Percentiles rank a stretch among this genome's conserved stretches.
These are phyloP conservation scores for Fereydounia khargensis DNA, from an alignment of 1,284 basidiomycete genomes.

Conservation along the genomic window DNA sequence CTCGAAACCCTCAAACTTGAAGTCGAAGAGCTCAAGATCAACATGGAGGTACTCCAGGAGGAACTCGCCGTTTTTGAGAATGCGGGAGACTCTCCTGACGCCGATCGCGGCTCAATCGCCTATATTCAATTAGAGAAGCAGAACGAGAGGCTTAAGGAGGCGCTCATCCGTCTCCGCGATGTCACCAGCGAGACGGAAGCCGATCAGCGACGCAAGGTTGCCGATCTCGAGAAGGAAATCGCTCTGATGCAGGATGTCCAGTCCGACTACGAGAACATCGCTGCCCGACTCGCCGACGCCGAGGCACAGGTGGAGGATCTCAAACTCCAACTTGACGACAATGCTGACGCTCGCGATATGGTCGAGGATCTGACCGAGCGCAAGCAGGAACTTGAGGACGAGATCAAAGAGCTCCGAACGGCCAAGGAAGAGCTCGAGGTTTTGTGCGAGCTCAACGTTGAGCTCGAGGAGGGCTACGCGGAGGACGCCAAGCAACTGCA, in stretches of 20 bases:
- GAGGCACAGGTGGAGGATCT: constrained; percentile 82
- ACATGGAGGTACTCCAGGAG: constrained; percentile 33
- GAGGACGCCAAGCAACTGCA: constrained; percentile 90
- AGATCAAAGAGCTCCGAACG: constrained; percentile 88
- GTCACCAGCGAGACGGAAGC: constrained; percentile 72
- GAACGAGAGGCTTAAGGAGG: constrained; percentile 7
- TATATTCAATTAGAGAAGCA: too few relatives aligned
- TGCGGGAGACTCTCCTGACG: too few relatives aligned
- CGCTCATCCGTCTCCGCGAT: constrained; percentile 3
- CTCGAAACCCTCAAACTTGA: too few relatives aligned
- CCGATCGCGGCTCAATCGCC: too few relatives aligned
- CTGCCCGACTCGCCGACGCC: constrained; percentile 28
- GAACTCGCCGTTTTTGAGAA: too few relatives aligned
- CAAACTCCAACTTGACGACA: constrained; percentile 90
- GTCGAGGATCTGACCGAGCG: constrained; percentile 92
- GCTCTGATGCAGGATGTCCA: constrained; percentile 35
- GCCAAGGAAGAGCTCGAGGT: constrained; percentile 94
- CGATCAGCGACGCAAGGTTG: constrained; percentile 76
- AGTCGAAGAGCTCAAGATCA: constrained; percentile 69
- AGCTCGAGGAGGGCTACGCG: constrained; percentile 92
- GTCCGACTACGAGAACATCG: constrained; percentile 16
- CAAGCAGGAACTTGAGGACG: constrained; percentile 75
- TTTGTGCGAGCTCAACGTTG: constrained; percentile 91
- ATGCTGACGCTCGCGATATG: constrained; percentile 91
- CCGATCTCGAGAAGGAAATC: constrained; percentile 86